Evolutionary conservation across 805 yeast species (phyloP), one percentile per base, ranked within the genome.

Genomic region (Yamadazyma olivae): DNA sequence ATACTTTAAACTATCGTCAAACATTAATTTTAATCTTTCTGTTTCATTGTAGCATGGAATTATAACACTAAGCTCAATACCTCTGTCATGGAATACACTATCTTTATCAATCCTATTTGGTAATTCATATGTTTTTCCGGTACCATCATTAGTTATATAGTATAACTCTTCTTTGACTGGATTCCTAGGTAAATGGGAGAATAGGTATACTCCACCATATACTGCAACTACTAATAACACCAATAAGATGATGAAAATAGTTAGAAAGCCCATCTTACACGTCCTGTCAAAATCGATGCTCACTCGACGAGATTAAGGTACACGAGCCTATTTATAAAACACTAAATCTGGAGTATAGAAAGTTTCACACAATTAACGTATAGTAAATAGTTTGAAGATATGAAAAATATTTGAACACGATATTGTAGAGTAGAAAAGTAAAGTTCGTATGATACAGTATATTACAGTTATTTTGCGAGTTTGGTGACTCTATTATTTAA

Each of bases 1-100:
- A 45, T 72, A 77, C 3, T 56, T 72, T 21, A 85, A 67, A 1
- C 86, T 69, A 38, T 87, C 96, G 34, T 74, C 77, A 26, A 87
- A 61, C 93, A 87, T 86, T 26, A 61, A 55, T 21, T 75, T 73
- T 41, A 93, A 71, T 36, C 99, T 71, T 10, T 66, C 57, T 1
- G 83, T 80, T 59, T 93, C 99, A 54, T 93, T 93, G 53, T 75
- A 93, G 56, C 96, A 88, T n/a, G 99, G 99, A 5, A 93, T 77
- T 5, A 93, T 89, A 17, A 93, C 81, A 17, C 93, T 78, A 28
- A 91, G 50, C 21, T 74, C 73, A 17, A 84, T 68, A 3, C 56
- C 67, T 24, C 65, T 68, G 33, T 49, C 50, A 13, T 37, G 40
- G 23, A 31, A 40, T 20, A 18, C 7, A 43, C 48, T 42, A 33